Base-by-base conservation (phyloP, 2,329 filamentous ascomycete genomes). In the Colletotrichum godetiae region DNA sequence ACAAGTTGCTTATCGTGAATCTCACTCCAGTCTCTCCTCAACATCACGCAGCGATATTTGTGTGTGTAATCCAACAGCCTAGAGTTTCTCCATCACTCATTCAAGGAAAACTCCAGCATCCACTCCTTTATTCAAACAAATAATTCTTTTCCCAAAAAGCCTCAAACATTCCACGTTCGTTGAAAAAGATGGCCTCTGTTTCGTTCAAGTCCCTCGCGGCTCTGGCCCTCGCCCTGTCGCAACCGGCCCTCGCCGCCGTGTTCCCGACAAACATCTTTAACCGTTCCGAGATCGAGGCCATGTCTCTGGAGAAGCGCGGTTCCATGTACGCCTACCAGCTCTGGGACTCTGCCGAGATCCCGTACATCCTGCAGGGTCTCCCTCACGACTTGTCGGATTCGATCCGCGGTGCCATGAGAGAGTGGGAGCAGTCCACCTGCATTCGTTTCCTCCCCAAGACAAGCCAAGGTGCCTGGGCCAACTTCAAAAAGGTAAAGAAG, bases 381-480 rank as follows among this genome's bases (percentile, higher is more conserved):
- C 67, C 62, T 6, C 67, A 70, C 42, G 67, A 67, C 19, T 24
- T 66, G 24, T 70, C 67, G 13, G 19, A 59, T 2, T 10, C 5
- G 3, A 53, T 70, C 13, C 62, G 67, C 53, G 67, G 27, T 53
- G 53, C 37, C 42, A 70, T 70, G 67, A 33, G 62, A 10, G 7
- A 27, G 5, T 70, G 67, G 67, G 61, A 70, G 24, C 61, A 67
- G 53, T 19, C 15, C 8, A 70, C 53, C 4, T 70, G 67, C 5
- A 67, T 70, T 31, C 67, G 67, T 1, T 70, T 70, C 55, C 2
- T 70, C 10, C 62, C 53, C 11, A 66, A 59, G 10, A 31, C 24
- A 4, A 19, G 58, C 24, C 61, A 70, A 0, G 2, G 1, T 5
- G 37, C 67, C 31, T 70, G 67, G 67, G 35, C 58, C 1, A 55